Evolutionary conservation across 306 rosid species (phyloP), one percentile per base, ranked within the genome.

Genomic region (Purshia tridentata): DNA sequence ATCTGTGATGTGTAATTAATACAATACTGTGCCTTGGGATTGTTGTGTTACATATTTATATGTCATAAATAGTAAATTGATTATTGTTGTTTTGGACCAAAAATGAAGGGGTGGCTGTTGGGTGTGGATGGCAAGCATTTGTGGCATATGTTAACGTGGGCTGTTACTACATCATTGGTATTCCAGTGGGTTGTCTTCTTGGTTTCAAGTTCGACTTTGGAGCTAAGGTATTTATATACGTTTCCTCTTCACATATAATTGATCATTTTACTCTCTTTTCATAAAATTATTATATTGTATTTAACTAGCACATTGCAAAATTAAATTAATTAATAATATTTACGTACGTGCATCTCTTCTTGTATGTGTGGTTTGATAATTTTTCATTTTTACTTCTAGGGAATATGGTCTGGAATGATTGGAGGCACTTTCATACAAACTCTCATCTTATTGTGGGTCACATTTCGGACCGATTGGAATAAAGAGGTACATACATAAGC

Each of bases 91-190:
- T 29, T 29, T 29, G 1, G 35, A 29, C 35, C 35, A 29, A 29
- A 29, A 1, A 29, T 45, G 48, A 4, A 89, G 96, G 96, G 7
- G 96, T 90, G 41, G 96, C 96, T 0, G 93, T 90, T 18, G 97
- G 97, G 20, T 90, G 93, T 23, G 97, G 97, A 71, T 90, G 97
- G 91, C 97, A 90, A 85, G 80, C 87, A 16, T 67, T 83, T 49
- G 96, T 88, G 18, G 96, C 96, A 2, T 90, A 86, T 71, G 84
- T 90, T 2, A 90, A 90, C 12, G 87, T 90, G 51, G 93, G 90
- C 8, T 90, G 89, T 22, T 90, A 88, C 44, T 88, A 90, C 49
- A 72, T 68, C 0, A 64, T 90, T 56, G 96, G 96, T 52, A 55
- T 90, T 23, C 96, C 96, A 5, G 2, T 86, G 12, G 96, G 96